Conservation (phyloP, 2,329 filamentous ascomycete species). For the Furcasterigmium sp. region DNA sequence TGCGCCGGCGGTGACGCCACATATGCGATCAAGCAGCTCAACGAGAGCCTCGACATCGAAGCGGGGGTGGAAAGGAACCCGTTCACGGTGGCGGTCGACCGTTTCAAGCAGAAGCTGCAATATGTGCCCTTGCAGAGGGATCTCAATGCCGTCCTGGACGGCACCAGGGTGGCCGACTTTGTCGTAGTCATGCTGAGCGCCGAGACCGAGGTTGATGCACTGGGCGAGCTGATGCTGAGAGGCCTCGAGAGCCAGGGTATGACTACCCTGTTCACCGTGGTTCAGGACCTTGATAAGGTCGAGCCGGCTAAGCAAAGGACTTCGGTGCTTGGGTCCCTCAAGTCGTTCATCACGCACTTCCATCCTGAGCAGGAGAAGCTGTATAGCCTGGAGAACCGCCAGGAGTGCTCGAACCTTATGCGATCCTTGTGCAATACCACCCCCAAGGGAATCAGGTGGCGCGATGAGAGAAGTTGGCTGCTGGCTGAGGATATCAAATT, state of each 20-base stretch:
- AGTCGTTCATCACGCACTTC: constrained; percentile 91
- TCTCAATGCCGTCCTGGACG: constrained; percentile 73
- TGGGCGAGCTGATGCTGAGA: constrained; percentile 80
- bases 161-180: constrained; percentile 84
- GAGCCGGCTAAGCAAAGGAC: constrained; percentile 74
- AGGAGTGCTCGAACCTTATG: constrained; percentile 88
- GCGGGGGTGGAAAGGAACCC: constrained; percentile 54
- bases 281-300: constrained; percentile 72
- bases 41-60: constrained; percentile 74
- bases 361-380: constrained; percentile 90
- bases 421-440: constrained; percentile 86
- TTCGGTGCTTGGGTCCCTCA: constrained; percentile 75
- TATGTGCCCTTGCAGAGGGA: constrained; percentile 74
- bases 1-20: constrained; percentile 66
- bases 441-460: constrained; percentile 92
- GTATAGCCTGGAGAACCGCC: constrained; percentile 78
- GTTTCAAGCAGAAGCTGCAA: constrained; percentile 92
- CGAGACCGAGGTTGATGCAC: constrained; percentile 73
- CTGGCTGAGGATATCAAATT: constrained; percentile 78
- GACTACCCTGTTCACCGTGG: constrained; percentile 83
- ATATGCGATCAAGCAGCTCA: constrained; percentile 65
- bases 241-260: constrained; percentile 91
- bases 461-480: constrained; percentile 95
- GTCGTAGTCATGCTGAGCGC: constrained; percentile 82
- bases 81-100: constrained; percentile 67